Percentiles rank a stretch among this genome's conserved stretches.
Evolutionary conservation across 2,329 filamentous ascomycete genomes (phyloP).

Genomic region (Onygenales sp.): DNA sequence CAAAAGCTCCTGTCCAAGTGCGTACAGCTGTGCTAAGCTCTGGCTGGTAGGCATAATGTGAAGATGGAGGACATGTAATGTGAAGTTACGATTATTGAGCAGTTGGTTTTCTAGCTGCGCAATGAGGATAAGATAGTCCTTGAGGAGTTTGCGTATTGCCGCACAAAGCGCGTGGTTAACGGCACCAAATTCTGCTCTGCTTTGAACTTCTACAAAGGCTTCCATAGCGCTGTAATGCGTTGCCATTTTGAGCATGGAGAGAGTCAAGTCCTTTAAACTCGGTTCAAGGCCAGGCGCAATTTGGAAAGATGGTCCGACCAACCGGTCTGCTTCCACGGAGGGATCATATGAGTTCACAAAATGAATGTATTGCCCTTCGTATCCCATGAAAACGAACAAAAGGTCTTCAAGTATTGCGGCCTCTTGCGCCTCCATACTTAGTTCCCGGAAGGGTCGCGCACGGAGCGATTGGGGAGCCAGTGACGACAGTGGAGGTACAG

Average conservation of each 20-base stretch:
- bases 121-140: conserved; percentile 87
- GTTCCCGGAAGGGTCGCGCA: conserved; percentile 56
- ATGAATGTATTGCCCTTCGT: conserved; percentile 93
- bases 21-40: conserved; percentile 84
- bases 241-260: conserved; percentile 86
- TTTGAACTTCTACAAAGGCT: conserved; percentile 89
- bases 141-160: conserved; percentile 81
- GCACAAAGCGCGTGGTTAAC: conserved; percentile 95
- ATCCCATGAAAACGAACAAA: conserved; percentile 94
- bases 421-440: conserved; percentile 77
- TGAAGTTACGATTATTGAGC: conserved; percentile 79
- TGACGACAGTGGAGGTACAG: conserved; percentile 52
- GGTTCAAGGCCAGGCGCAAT: conserved; percentile 79
- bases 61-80: conserved; percentile 83
- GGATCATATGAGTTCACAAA: conserved; percentile 78
- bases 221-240: conserved; percentile 88
- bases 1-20: conserved; percentile 74
- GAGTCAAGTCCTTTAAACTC: conserved; percentile 76
- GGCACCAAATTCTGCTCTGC: conserved; percentile 81
- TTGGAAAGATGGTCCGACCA: conserved; percentile 72
- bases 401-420: conserved; percentile 80
- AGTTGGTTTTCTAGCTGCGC: conserved; percentile 91
- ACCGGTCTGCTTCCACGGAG: conserved; percentile 71
- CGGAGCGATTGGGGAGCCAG: conserved; percentile 61
- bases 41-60: conserved; percentile 85